phyloP scores from a whole-genome alignment of 306 rosid species.

The Medicago ruthenica region DNA sequence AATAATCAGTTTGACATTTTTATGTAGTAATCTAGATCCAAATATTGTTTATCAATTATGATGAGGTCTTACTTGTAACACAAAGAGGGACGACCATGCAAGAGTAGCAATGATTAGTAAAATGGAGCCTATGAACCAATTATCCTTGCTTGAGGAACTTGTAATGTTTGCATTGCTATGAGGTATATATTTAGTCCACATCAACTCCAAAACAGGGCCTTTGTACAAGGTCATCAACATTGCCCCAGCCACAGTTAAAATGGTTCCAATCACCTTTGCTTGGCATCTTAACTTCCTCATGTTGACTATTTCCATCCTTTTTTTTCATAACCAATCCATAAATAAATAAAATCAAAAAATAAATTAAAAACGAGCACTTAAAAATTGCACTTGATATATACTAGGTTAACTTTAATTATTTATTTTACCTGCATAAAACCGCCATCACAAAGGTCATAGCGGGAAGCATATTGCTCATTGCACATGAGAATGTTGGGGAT shows the following conservation, averaged over 20 bases:
- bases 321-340: slow-evolving; percentile 11
- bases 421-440: slow-evolving; percentile 69
- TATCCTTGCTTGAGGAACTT: slow-evolving; percentile 48
- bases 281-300: slow-evolving; percentile 76
- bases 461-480: slow-evolving; percentile 91
- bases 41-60: not conserved
- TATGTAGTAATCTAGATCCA: too few relatives aligned
- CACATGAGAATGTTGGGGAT: slow-evolving; percentile 92
- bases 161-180: slow-evolving; percentile 35
- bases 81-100: slow-evolving; percentile 90
- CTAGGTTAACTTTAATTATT: not conserved
- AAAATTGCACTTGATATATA: not conserved
- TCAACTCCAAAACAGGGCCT: slow-evolving; percentile 69
- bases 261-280: slow-evolving; percentile 80
- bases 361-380: too few relatives aligned
- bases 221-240: slow-evolving; percentile 89
- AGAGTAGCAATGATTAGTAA: slow-evolving; percentile 74
- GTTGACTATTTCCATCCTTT: slow-evolving; percentile 85
- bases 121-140: slow-evolving; percentile 75
- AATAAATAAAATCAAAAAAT: not conserved
- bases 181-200: slow-evolving; percentile 63
- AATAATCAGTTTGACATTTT: too few relatives aligned
- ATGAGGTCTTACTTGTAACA: slow-evolving; percentile 68
- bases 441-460: slow-evolving; percentile 93
- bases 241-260: slow-evolving; percentile 84